phyloP scores from a whole-genome alignment of 768 basidiomycete genomes.

The Lyophyllum decastes region DNA sequence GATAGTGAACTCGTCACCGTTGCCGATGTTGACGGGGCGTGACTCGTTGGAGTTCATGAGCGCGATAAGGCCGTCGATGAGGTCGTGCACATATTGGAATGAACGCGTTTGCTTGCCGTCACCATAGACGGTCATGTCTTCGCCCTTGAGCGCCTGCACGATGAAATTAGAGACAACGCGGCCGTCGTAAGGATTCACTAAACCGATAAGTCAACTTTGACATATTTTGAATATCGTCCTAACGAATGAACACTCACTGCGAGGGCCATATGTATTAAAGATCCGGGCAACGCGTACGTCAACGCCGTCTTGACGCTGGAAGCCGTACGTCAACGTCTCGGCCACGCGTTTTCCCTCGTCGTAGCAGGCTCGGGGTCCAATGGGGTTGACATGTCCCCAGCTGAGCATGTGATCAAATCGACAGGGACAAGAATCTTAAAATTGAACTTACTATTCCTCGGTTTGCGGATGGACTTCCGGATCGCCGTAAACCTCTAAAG shows the following conservation, averaged over 20 bases:
- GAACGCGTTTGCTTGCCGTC: slow-evolving; percentile 93
- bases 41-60: slow-evolving; percentile 95
- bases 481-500: slow-evolving; percentile 93
- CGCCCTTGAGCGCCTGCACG: slow-evolving; percentile 92
- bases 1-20: slow-evolving; percentile 94
- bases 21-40: slow-evolving; percentile 96
- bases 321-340: slow-evolving; percentile 96
- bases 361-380: slow-evolving; percentile 98
- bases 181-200: slow-evolving; percentile 96
- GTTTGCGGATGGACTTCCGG: slow-evolving; percentile 97
- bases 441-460: slow-evolving; percentile 82
- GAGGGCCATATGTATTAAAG: slow-evolving; percentile 94
- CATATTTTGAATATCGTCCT: slow-evolving; percentile 4
- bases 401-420: slow-evolving; percentile 37
- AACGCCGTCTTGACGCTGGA: slow-evolving; percentile 91
- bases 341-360: slow-evolving; percentile 99
- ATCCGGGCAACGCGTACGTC: slow-evolving; percentile 97
- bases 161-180: slow-evolving; percentile 99
- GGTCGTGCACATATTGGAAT: slow-evolving; percentile 98
- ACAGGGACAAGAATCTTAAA: not conserved
- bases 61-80: slow-evolving; percentile 89
- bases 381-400: slow-evolving; percentile 99
- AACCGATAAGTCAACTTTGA: slow-evolving; percentile 24
- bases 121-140: slow-evolving; percentile 97
- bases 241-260: slow-evolving; percentile 50